phyloP scores from a whole-genome alignment of 164 flowering plant species.

The Vitis riparia region DNA sequence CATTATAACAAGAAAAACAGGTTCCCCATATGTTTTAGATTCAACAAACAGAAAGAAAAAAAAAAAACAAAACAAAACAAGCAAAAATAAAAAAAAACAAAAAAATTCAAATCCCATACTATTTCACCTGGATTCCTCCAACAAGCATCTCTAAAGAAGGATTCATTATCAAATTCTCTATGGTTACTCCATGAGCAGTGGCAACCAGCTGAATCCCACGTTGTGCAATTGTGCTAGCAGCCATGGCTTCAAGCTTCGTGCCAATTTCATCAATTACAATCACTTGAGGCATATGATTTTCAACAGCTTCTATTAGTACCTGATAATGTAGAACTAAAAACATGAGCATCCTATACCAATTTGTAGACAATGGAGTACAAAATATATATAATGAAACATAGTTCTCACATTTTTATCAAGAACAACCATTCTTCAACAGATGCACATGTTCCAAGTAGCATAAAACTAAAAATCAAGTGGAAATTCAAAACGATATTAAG shows the following conservation, averaged over 20 bases:
- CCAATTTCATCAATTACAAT: conserved; percentile 98
- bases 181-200: conserved; percentile 95
- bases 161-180: conserved; percentile 84
- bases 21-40: no score
- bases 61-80: no score
- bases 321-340: conserved; percentile 20
- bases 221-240: conserved; percentile 96
- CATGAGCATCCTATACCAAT: neutral
- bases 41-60: no score
- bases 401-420: no score
- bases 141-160: conserved; percentile 95
- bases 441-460: no score
- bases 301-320: conserved; percentile 96
- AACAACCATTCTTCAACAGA: no score
- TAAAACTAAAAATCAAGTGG: no score
- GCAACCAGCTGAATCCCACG: conserved; percentile 98
- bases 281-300: conserved; percentile 98
- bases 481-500: no score
- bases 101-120: neutral
- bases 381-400: no score
- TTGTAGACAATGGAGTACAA: neutral
- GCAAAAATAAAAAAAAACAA: no score
- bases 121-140: conserved; percentile 84
- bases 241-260: conserved; percentile 95
- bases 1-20: no score